Base-by-base conservation (phyloP, 225 moss, liverwort and hornwort genomes). In the Climacium dendroides region DNA sequence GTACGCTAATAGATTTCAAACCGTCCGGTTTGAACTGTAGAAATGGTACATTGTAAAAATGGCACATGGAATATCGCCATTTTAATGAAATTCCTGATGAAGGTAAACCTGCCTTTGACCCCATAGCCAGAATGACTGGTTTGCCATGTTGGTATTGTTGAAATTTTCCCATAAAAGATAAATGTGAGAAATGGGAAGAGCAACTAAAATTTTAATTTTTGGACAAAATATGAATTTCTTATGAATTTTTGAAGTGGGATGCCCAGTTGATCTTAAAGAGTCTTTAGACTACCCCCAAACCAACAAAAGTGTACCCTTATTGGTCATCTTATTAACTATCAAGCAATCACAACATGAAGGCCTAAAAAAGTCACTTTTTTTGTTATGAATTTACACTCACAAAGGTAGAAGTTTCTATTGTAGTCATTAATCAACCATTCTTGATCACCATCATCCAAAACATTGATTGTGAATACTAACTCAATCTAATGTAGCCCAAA, bases 251-350 rank as follows among this genome's bases (percentile, higher is more conserved):
- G 39, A 47, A 30, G 18, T 18, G 18, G 18, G 4, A 1, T 17
- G 6, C 2, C 2, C 4, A 47, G 47, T 29, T 47, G 18, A 1
- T 0, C 6, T 0, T 4, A 6, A 73, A 11, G 2, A 45, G 10
- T 45, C 10, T 28, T 0, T 71, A 9, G 26, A 45, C 9, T 25
- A 25, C 8, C 5, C 7, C 1, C 1, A 70, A 39, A 15, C 5
- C 15, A 41, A 72, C 10, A 45, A 72, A 45, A 47, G 28, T 18
- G 26, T 29, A 45, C 6, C 10, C 5, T 10, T 2, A 6, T 4
- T 30, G 48, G 19, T 74, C 30, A 74, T 48, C 11, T 48, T 48
- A 32, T 0, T 48, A 12, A 74, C 1, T n/a, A 12, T 32, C 19
- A 11, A 17, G 0, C 1, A 32, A 1, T 6, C 4, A 73, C 30